Conservation (phyloP, 768 basidiomycete species). For the Imleria badia region DNA sequence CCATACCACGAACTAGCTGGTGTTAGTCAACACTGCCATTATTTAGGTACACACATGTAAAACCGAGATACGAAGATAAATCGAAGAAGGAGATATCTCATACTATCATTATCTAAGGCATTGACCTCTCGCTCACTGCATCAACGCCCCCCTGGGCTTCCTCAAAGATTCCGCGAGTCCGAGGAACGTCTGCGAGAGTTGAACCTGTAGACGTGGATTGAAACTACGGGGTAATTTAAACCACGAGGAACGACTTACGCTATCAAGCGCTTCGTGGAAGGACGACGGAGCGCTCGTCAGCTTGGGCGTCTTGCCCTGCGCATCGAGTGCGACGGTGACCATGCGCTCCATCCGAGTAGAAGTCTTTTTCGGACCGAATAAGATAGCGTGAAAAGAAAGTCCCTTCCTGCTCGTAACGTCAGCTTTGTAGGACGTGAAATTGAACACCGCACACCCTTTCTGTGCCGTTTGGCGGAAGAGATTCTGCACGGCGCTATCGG, state of each 20-base stretch:
- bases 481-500: conserved; percentile 33
- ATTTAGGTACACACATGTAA: not conserved
- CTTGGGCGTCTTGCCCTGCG: conserved; percentile 36
- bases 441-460: conserved; percentile 38
- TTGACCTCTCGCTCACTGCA: conserved; percentile 24
- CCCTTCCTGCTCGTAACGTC: conserved; percentile 41
- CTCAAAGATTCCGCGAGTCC: conserved; percentile 55
- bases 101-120: not conserved
- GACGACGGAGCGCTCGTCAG: conserved; percentile 39
- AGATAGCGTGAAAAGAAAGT: conserved; percentile 58
- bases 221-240: not conserved
- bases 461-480: conserved; percentile 38
- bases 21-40: not conserved
- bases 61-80: not conserved
- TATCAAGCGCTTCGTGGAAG: conserved; percentile 50
- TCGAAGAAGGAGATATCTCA: not conserved
- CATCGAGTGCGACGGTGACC: conserved; percentile 47
- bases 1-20: not conserved
- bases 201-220: conserved; percentile 39
- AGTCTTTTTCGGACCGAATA: conserved; percentile 43
- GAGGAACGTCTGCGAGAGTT: conserved; percentile 53
- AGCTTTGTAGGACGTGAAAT: not conserved
- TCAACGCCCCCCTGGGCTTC: conserved; percentile 49
- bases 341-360: conserved; percentile 40
- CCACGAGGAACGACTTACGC: conserved; percentile 32